Evolutionary conservation across 257 asterid species (phyloP), one percentile per base, ranked within the genome.

Genomic region (Anisodus tanguticus): DNA sequence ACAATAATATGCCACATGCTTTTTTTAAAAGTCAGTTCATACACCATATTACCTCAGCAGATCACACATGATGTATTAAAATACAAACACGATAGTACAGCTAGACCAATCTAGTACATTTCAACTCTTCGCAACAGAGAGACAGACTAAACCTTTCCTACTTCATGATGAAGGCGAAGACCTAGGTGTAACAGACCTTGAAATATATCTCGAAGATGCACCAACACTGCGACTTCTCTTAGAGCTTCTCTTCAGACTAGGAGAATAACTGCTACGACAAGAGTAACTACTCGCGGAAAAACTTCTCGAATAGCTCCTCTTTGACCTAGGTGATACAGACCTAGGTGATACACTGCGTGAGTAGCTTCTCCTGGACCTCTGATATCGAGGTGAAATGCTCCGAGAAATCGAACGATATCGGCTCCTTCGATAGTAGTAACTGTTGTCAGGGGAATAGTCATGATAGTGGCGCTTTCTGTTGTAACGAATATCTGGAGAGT

Each of bases 271-370:
- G 45, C 87, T 66, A 6, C 86, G 79, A 31, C 35, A 31, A 47
- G 45, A 71, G 71, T 77, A 6, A 82, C 92, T 3, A 10, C 85
- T 82, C 87, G n/a, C 77, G 11, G 95, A 90, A 39, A 82, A 88
- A n/a, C 98, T 90, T 7, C 87, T 86, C 7, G 93, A 89, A 70
- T 81, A 82, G 85, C 91, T 89, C 87, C 88, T 82, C 54, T 90
- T 86, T 2, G 88, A 86, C 16, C 83, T n/a, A n/a, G n/a, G n/a
- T n/a, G n/a, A n/a, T n/a, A n/a, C n/a, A n/a, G n/a, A 54, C 76
- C 90, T 83, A 2, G 88, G 86, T 3, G 95, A 88, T 57, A 68
- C 60, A 43, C 91, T 87, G 1, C 82, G 86, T 0, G 94, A 89
- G 83, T 88, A 88, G 53, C 90, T 87, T 81, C 95, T 91, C 84